A percentile compares a stretch with the other conserved stretches of the same genome.
Evolutionary conservation across 805 yeast species (phyloP).

Genomic region (Pichia eremophila): DNA sequence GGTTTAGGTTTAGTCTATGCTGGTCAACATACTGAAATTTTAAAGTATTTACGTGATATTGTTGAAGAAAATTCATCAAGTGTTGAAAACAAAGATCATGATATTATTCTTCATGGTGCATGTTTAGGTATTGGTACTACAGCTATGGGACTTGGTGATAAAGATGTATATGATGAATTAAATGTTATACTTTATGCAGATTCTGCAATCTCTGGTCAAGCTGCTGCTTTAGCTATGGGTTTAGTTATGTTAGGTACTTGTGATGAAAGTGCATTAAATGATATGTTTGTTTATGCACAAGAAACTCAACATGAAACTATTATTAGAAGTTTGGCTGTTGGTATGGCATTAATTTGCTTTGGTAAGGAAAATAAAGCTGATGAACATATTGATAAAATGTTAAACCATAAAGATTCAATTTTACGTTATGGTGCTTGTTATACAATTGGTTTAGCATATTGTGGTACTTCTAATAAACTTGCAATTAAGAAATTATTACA

Average conservation of each 20-base stretch:
- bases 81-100: conserved; percentile 45
- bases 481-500: conserved; percentile 85
- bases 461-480: conserved; percentile 86
- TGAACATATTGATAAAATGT: conserved; percentile 49
- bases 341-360: conserved; percentile 77
- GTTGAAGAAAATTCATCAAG: conserved; percentile 48
- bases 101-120: conserved; percentile 90
- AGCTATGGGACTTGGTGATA: conserved; percentile 84
- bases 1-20: conserved; percentile 93
- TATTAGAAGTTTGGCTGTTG: conserved; percentile 85
- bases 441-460: conserved; percentile 90
- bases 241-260: conserved; percentile 91
- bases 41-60: conserved; percentile 66
- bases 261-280: conserved; percentile 52
- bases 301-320: conserved; percentile 96
- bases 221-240: conserved; percentile 95
- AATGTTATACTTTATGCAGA: conserved; percentile 80
- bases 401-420: conserved; percentile 69
- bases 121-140: conserved; percentile 93
- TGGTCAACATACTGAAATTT: conserved; percentile 86
- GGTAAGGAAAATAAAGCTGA: conserved; percentile 83
- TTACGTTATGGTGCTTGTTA: conserved; percentile 95
- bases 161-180: conserved; percentile 67
- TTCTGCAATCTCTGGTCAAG: conserved; percentile 90
- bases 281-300: conserved; percentile 83